phyloP scores from a whole-genome alignment of 2,329 filamentous ascomycete genomes.

The Penicillium sp. region DNA sequence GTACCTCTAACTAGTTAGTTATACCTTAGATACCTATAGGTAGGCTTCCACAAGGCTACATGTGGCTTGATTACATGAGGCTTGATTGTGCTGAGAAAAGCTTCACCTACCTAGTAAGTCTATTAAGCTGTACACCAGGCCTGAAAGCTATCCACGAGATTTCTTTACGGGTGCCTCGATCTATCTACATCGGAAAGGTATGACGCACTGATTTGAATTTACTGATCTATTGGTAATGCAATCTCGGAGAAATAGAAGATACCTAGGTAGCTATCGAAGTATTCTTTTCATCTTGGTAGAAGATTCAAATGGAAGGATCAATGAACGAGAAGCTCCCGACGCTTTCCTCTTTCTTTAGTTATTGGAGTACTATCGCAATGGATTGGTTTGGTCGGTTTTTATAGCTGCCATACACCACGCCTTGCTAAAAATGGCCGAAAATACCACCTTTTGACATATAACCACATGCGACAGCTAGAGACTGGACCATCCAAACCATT shows the following conservation, averaged over 20 bases:
- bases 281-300: not conserved
- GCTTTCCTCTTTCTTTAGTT: not conserved
- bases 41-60: not conserved
- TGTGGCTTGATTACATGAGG: no score
- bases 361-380: not conserved
- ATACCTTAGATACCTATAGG: no score
- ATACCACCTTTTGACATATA: not conserved
- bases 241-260: not conserved
- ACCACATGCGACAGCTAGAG: not conserved
- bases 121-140: no score
- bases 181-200: not conserved
- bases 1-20: no score
- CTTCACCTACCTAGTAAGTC: no score
- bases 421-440: not conserved
- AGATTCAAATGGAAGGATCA: no score
- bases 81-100: no score
- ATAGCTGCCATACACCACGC: no score
- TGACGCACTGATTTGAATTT: not conserved
- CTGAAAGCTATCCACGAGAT: not conserved
- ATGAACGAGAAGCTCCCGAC: no score
- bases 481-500: not conserved
- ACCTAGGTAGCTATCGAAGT: no score
- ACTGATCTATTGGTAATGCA: not conserved
- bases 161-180: not conserved
- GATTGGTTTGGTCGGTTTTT: no score